Base-by-base conservation (phyloP, 2,329 filamentous ascomycete species). In the Colletotrichum tanaceti region DNA sequence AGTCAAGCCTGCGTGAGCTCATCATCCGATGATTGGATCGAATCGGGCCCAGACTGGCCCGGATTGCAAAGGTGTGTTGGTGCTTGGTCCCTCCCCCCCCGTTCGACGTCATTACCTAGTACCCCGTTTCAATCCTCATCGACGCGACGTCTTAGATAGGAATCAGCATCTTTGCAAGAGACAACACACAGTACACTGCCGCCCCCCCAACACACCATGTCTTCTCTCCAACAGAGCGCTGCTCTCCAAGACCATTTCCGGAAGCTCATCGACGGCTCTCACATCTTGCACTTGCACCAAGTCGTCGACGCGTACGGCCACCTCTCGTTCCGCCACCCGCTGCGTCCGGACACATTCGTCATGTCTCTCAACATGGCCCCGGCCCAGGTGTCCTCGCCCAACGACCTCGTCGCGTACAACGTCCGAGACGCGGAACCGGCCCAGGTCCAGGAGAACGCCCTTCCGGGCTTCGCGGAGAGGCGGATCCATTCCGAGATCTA, bases 221-320 rank as follows among this genome's bases (percentile, higher is more conserved):
- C 58, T n/a, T 49, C 58, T 13, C 16, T 39, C 1, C 13, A 22
- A 9, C 7, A 3, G 13, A 50, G 14, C 20, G 32, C 10, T 4
- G 35, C 20, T 2, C 20, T 50, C 11, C 58, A 47, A 2, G 20
- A 5, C 5, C 32, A 49, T n/a, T 41, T 32, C 28, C 53, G 71
- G 11, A 73, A 71, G 28, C 71, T 85, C 41, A 81, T 86, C 24
- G 79, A 78, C 4, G 84, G 81, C 44, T 80, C 79, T 67, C 85
- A 86, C 73, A 87, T 87, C 58, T 81, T 88, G 1, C 83, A 87
- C 73, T 73, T 83, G 63, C 78, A 87, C 57, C 77, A 77, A 54
- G 79, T 87, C 9, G 73, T 88, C 43, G 86, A 87, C 65, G 85
- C 83, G 0, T 88, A 84, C 72, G 85, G 86, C 20, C 86, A 88